phyloP scores from a whole-genome alignment of 2,329 filamentous ascomycete species.

The Delphinella strobiligena region DNA sequence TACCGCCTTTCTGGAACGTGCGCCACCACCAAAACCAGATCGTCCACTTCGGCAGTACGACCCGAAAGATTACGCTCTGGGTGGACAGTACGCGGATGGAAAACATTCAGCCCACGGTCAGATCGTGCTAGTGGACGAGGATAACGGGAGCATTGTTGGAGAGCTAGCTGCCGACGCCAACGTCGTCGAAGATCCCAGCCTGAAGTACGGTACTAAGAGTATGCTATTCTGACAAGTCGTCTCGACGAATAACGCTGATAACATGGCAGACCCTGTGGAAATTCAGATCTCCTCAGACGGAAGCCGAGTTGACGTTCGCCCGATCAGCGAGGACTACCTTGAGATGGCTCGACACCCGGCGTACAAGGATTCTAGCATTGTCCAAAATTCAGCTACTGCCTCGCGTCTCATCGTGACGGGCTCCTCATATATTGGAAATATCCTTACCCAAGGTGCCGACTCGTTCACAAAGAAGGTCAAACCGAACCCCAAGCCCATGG shows the following conservation, averaged over 20 bases:
- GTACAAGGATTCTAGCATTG: slow-evolving; percentile 78
- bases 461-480: slow-evolving; percentile 69
- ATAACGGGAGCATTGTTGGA: slow-evolving; percentile 89
- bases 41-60: slow-evolving; percentile 49
- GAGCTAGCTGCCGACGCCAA: slow-evolving; percentile 76
- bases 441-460: slow-evolving; percentile 65
- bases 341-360: slow-evolving; percentile 73
- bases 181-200: slow-evolving; percentile 60
- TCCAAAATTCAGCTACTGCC: slow-evolving; percentile 75
- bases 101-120: slow-evolving; percentile 45
- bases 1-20: slow-evolving; percentile 84
- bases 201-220: slow-evolving; percentile 90
- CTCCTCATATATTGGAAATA: slow-evolving; percentile 65
- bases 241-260: neutral
- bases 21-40: slow-evolving; percentile 43
- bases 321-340: slow-evolving; percentile 58
- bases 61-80: slow-evolving; percentile 65
- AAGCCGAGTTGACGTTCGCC: slow-evolving; percentile 55
- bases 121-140: slow-evolving; percentile 88
- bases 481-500: slow-evolving; percentile 67
- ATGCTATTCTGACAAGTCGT: slow-evolving; percentile 19
- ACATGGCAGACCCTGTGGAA: slow-evolving; percentile 58
- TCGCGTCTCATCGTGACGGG: slow-evolving; percentile 87
- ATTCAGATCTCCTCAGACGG: slow-evolving; percentile 61
- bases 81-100: slow-evolving; percentile 38